Evolutionary conservation across 768 basidiomycete genomes (phyloP), one percentile per base, ranked within the genome.

Genomic region (Hortiboletus campestris): DNA sequence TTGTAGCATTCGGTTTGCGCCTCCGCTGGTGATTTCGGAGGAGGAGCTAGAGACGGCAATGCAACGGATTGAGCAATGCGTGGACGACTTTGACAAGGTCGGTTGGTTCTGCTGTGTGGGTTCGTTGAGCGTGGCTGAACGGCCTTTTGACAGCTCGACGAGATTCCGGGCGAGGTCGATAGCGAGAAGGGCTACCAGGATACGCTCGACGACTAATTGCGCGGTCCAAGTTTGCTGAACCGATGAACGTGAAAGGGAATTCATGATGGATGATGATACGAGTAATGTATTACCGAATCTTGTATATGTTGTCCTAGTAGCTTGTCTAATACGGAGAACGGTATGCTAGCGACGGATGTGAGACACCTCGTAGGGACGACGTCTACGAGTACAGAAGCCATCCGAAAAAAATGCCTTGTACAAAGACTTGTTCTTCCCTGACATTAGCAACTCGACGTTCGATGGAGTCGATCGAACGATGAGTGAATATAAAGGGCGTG

Each of bases 11-110:
- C 94, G 96, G 32, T 96, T 99, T 69, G 93, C 97, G 2, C 96
- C 96, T 3, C 96, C 96, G 3, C 74, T 99, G 51, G 92, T 98
- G 58, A 99, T 99, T 55, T 78, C 84, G n/a, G 93, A 97, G 65
- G 84, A 82, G 19, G 93, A 97, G 57, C 67, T 98, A 57, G 76
- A 78, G 69, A 84, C 83, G 70, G 88, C 86, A 20, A 80, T 97
- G 14, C 72, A 70, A 53, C 84, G 90, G 53, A 92, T 99, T 65
- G 84, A 83, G 20, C 82, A 89, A 62, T 86, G 84, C 49, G 74
- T 98, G 44, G 71, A 75, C 12, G 94, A 97, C 66, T 80, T 98
- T 44, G 96, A 98, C 70, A 75, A 78, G 70, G 89, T 89, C 39
- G 46, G 80, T 74, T 73, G 13, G 16, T 34, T 35, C 1, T 57